phyloP scores from a whole-genome alignment of 139 green algal species.

The Chlorella vulgaris region DNA sequence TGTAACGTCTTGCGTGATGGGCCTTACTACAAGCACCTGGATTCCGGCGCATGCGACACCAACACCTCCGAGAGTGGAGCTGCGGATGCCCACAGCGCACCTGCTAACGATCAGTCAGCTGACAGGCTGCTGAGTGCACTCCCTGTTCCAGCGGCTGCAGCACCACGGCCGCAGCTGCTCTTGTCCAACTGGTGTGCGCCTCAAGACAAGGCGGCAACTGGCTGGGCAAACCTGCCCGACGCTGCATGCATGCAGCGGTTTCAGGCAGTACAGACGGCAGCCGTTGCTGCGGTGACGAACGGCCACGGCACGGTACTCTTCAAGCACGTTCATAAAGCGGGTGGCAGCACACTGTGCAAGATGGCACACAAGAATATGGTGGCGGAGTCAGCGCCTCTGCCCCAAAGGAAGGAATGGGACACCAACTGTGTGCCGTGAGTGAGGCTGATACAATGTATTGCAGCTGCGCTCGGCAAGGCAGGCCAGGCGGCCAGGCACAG shows the following conservation, averaged over 20 bases:
- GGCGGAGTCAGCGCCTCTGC: slow-evolving; percentile 9
- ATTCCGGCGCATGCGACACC: not conserved
- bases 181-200: slow-evolving; percentile 1
- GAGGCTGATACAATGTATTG: not conserved
- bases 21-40: not conserved
- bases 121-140: too few species aligned
- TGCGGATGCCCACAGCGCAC: not conserved
- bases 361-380: slow-evolving; percentile 26
- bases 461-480: not conserved
- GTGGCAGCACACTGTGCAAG: slow-evolving; percentile 31
- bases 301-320: slow-evolving; percentile 16
- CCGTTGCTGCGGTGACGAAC: not conserved
- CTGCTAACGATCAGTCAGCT: not conserved
- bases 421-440: slow-evolving; percentile 38
- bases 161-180: not conserved
- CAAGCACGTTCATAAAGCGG: slow-evolving; percentile 43
- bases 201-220: not conserved
- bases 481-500: too few species aligned
- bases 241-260: slow-evolving; percentile 8
- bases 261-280: not conserved
- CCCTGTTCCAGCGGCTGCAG: too few species aligned
- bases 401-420: slow-evolving; percentile 18
- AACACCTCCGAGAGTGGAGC: not conserved
- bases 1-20: not conserved
- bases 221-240: not conserved